Evolutionary conservation across 345 rosid species (phyloP).

Genomic region (Erysimum cheiranthoides): DNA sequence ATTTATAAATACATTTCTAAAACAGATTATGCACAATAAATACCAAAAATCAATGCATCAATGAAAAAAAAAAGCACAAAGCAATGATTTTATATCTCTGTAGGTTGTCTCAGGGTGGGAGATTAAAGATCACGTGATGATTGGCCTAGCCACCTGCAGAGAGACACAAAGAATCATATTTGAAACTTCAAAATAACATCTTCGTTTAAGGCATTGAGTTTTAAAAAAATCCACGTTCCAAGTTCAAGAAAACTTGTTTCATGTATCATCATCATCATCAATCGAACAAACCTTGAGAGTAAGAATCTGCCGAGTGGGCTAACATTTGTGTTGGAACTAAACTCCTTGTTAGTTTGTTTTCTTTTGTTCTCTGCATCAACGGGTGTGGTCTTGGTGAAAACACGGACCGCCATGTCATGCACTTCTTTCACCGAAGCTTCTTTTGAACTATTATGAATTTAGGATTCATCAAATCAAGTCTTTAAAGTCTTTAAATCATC

Average conservation of each 20-base stretch:
- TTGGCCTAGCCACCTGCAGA: constrained; percentile 89
- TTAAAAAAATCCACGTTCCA: background rate
- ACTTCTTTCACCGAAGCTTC: constrained; percentile 74
- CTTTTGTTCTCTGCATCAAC: constrained; percentile 60
- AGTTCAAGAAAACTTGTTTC: background rate
- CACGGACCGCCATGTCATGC: constrained; percentile 65
- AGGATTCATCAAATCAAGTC: constrained; percentile 4
- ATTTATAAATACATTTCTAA: constrained; percentile 45
- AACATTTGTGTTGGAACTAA: constrained; percentile 64
- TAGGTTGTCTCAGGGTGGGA: constrained; percentile 49
- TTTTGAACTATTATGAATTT: constrained; percentile 65
- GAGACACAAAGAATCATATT: constrained; percentile 6
- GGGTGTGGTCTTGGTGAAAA: constrained; percentile 56
- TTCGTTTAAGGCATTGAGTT: background rate
- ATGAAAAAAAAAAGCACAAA: constrained; percentile 11
- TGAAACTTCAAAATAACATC: background rate
- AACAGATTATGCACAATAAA: constrained; percentile 56
- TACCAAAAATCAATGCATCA: constrained; percentile 56
- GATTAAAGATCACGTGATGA: constrained; percentile 62
- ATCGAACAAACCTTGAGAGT: constrained; percentile 76
- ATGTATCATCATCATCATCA: background rate
- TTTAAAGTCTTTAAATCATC: background rate
- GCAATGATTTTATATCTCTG: constrained; percentile 31
- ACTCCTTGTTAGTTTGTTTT: constrained; percentile 72
- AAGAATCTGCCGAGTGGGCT: constrained; percentile 94